A percentile compares a stretch with the other conserved stretches of the same genome.
Conservation (phyloP, 2,329 filamentous ascomycete species). For the Tolypocladium tropicale region DNA sequence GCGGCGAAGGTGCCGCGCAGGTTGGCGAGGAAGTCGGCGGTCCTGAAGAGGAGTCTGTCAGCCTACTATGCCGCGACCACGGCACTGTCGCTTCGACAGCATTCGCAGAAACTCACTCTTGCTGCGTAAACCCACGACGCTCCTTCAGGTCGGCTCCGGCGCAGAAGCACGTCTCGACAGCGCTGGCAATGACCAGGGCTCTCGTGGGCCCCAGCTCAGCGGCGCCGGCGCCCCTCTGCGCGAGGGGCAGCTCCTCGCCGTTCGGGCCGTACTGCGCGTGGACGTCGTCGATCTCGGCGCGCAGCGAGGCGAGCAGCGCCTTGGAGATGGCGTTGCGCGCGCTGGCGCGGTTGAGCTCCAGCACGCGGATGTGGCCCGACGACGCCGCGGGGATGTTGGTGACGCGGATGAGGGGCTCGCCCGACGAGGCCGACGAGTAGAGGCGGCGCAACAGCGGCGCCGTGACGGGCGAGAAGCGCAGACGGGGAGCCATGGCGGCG, state of each 20-base stretch:
- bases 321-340: constrained; percentile 87
- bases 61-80: neutral
- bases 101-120: constrained; percentile 51
- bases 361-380: constrained; percentile 74
- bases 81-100: neutral
- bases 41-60: constrained; percentile 38
- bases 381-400: constrained; percentile 67
- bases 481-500: constrained; percentile 20
- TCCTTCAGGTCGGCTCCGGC: constrained; percentile 94
- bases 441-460: constrained; percentile 15
- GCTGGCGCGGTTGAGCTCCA: constrained; percentile 75
- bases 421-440: constrained; percentile 30
- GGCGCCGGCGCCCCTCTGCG: constrained; percentile 15
- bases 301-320: constrained; percentile 62
- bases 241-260: constrained; percentile 39
- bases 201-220: constrained; percentile 52
- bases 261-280: constrained; percentile 48
- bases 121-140: constrained; percentile 60
- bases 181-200: constrained; percentile 74
- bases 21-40: constrained; percentile 62
- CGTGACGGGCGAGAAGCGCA: constrained; percentile 10
- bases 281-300: constrained; percentile 62
- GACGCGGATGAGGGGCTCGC: constrained; percentile 53
- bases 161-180: constrained; percentile 81
- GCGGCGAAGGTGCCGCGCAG: constrained; percentile 67